Conservation (phyloP, 1,139 yeast species). For the Yamadazyma jaroonii region DNA sequence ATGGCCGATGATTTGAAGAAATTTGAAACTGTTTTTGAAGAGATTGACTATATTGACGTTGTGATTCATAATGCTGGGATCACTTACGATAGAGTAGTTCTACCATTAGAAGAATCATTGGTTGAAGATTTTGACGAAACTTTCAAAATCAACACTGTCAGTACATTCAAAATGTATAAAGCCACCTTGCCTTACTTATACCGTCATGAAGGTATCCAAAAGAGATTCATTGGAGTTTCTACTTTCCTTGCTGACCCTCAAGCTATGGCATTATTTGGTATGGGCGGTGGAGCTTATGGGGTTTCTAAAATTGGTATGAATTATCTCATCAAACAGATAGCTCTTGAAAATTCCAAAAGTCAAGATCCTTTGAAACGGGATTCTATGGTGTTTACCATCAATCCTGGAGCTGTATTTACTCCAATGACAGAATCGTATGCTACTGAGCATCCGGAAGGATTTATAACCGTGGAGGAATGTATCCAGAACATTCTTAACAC, state of each 20-base stretch:
- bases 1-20: slow-evolving; percentile 4
- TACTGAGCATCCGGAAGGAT: not conserved
- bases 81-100: not conserved
- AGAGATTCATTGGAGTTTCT: slow-evolving; percentile 9
- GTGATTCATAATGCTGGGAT: slow-evolving; percentile 13
- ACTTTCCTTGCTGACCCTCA: slow-evolving; percentile 6
- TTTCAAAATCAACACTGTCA: slow-evolving; percentile 8
- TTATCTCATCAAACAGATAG: slow-evolving; percentile 9
- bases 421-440: slow-evolving; percentile 3
- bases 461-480: not conserved
- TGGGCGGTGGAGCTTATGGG: slow-evolving; percentile 11
- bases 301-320: slow-evolving; percentile 13
- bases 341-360: slow-evolving; percentile 6
- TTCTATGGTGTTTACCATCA: slow-evolving; percentile 9
- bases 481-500: not conserved
- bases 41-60: slow-evolving; percentile 10
- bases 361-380: slow-evolving; percentile 3
- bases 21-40: slow-evolving; percentile 8
- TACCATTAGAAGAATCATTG: not conserved
- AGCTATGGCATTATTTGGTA: not conserved
- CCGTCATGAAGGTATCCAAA: slow-evolving; percentile 2
- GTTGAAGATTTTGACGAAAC: slow-evolving; percentile 5
- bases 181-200: slow-evolving; percentile 7
- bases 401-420: slow-evolving; percentile 10
- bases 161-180: slow-evolving; percentile 4